Conservation (phyloP, 768 basidiomycete species). For the Suillus subalutaceus region DNA sequence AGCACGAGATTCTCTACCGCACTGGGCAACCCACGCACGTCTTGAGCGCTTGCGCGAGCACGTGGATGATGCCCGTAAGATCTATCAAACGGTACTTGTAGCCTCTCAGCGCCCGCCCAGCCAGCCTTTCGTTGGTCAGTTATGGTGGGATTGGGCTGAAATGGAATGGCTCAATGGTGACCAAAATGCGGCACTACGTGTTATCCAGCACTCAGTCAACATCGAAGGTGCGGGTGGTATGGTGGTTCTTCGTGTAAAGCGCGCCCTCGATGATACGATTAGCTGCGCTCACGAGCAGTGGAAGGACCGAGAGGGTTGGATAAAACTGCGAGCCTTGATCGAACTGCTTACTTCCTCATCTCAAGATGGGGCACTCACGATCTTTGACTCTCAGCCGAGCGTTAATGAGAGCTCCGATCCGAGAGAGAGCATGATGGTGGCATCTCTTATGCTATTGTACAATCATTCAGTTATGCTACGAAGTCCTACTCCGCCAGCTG, state of each 20-base stretch:
- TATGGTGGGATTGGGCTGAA: constrained; percentile 88
- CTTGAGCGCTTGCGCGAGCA: constrained; percentile 70
- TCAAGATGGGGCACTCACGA: constrained; percentile 41
- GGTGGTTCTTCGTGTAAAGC: constrained; percentile 63
- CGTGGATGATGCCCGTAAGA: constrained; percentile 70
- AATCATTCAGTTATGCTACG: constrained; percentile 56
- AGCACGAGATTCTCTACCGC: constrained; percentile 56
- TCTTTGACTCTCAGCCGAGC: constrained; percentile 36
- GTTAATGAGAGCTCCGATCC: constrained; percentile 13
- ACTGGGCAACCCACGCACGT: constrained; percentile 79
- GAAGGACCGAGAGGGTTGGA: constrained; percentile 68
- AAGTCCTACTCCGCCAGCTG: constrained; percentile 56
- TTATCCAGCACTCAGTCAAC: constrained; percentile 57
- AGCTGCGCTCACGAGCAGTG: constrained; percentile 37
- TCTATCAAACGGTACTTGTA: constrained; percentile 70
- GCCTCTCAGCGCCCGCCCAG: constrained; percentile 42
- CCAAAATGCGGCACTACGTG: constrained; percentile 50
- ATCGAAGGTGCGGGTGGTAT: constrained; percentile 56
- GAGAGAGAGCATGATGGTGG: constrained; percentile 58
- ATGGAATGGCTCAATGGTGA: constrained; percentile 74
- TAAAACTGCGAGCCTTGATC: constrained; percentile 63
- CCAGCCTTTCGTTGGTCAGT: constrained; percentile 39
- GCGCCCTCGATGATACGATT: constrained; percentile 58
- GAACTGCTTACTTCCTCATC: constrained; percentile 58
- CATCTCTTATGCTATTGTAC: constrained; percentile 62